phyloP scores from a whole-genome alignment of 306 rosid species.

The Gillenia trifoliata region DNA sequence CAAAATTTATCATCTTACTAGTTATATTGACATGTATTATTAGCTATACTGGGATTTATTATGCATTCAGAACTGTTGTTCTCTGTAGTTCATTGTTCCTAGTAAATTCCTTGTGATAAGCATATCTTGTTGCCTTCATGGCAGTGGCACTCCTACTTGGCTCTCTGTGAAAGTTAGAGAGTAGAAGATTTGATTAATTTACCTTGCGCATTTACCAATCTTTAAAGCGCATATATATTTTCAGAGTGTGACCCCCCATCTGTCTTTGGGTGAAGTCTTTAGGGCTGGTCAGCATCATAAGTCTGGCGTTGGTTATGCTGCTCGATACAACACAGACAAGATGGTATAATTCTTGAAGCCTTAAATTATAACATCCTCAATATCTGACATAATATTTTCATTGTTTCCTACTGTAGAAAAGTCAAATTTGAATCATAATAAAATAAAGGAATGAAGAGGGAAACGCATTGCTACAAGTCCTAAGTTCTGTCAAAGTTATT shows the following conservation, averaged over 20 bases:
- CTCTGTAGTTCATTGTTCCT: not conserved
- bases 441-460: too few species aligned
- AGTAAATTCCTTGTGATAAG: not conserved
- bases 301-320: constrained; percentile 92
- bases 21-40: too few species aligned
- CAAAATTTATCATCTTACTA: too few species aligned
- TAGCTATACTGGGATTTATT: too few species aligned
- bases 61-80: too few species aligned
- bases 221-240: constrained; percentile 1
- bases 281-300: constrained; percentile 99
- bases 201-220: not conserved
- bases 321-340: constrained; percentile 88
- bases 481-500: too few species aligned
- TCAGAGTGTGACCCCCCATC: constrained; percentile 76
- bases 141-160: not conserved
- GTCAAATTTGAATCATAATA: too few species aligned
- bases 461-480: too few species aligned
- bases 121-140: not conserved
- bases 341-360: constrained; percentile 42
- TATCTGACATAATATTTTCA: not conserved
- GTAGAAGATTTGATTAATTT: not conserved
- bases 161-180: not conserved
- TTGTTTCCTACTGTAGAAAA: not conserved
- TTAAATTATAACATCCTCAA: not conserved
- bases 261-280: constrained; percentile 93